Evolutionary conservation across 352 stramenopile genomes (phyloP).

Genomic region (Phytophthora syringae): DNA sequence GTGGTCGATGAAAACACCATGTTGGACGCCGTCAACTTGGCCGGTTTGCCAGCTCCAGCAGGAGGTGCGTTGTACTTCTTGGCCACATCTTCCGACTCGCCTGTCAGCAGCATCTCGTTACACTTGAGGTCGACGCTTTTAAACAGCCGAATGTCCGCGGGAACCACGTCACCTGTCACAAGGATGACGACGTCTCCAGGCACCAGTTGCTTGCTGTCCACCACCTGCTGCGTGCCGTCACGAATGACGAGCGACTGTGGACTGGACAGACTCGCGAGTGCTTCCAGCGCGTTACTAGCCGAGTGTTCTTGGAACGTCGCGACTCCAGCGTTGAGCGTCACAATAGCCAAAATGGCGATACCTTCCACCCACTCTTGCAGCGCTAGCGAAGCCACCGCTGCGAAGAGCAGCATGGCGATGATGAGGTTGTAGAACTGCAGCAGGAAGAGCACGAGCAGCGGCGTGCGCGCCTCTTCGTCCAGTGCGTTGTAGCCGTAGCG

Average conservation of each 20-base stretch:
- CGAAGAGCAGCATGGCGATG: conserved; percentile 69
- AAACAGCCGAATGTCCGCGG: conserved; percentile 90
- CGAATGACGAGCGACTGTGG: conserved; percentile 72
- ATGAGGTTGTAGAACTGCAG: conserved; percentile 88
- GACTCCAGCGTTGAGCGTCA: conserved; percentile 65
- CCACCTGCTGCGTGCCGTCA: conserved; percentile 60
- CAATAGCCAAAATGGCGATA: conserved; percentile 73
- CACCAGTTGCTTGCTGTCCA: conserved; percentile 75
- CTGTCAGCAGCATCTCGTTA: conserved; percentile 96
- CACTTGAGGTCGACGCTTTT: conserved; percentile 87
- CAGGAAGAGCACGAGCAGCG: conserved; percentile 69
- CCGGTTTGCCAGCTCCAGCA: conserved; percentile 21
- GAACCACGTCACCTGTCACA: conserved; percentile 93
- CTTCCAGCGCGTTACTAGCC: conserved; percentile 66
- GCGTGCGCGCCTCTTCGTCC: conserved; percentile 66
- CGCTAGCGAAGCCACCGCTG: conserved; percentile 55
- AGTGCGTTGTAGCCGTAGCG: conserved; percentile 64
- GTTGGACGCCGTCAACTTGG: conserved; percentile 79
- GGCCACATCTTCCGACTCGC: conserved; percentile 87
- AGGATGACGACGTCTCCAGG: conserved; percentile 91
- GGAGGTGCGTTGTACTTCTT: conserved; percentile 65
- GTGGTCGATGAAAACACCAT: conserved; percentile 95
- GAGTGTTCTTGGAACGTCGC: conserved; percentile 73
- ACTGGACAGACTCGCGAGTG: conserved; percentile 66
- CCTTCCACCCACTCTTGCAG: conserved; percentile 74